These are phyloP conservation scores for Rubia tinctorum DNA, from an alignment of 305 asterid genomes.

Conservation along the genomic window DNA sequence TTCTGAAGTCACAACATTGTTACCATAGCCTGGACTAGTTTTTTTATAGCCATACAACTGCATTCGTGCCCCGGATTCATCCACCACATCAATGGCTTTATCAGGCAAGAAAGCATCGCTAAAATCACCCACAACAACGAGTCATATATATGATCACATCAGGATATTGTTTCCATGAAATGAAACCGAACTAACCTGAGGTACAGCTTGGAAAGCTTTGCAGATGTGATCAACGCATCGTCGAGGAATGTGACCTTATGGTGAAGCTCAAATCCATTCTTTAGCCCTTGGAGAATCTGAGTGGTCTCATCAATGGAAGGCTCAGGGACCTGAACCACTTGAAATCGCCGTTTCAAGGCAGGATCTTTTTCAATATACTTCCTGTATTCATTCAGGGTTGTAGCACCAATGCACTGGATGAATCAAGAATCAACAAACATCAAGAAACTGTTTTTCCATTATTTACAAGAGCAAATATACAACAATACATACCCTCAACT, in stretches of 20 bases:
- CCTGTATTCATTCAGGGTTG: constrained; percentile 34
- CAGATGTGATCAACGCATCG: constrained; percentile 26
- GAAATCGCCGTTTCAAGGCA: constrained; percentile 34
- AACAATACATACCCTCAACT: constrained; percentile 16
- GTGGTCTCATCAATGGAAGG: constrained; percentile 29
- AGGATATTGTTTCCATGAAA: too few relatives aligned
- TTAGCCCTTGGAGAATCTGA: constrained; percentile 24
- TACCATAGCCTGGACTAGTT: background rate
- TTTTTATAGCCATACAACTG: background rate
- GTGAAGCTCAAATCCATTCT: constrained; percentile 23
- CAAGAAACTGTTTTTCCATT: too few relatives aligned
- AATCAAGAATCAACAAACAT: background rate
- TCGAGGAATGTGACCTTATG: constrained; percentile 30
- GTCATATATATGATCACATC: too few relatives aligned
- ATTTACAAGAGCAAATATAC: too few relatives aligned
- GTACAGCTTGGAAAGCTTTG: constrained; percentile 25
- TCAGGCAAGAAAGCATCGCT: constrained; percentile 36
- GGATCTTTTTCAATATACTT: constrained; percentile 36
- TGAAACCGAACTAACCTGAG: constrained; percentile 18
- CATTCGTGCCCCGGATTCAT: constrained; percentile 33
- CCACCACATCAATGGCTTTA: constrained; percentile 38
- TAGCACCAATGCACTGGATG: constrained; percentile 42
- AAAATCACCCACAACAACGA: background rate
- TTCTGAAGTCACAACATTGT: constrained; percentile 2
- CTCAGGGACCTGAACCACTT: constrained; percentile 26